phyloP scores from a whole-genome alignment of 2,329 filamentous ascomycete genomes.

The Xylaria sp. region DNA sequence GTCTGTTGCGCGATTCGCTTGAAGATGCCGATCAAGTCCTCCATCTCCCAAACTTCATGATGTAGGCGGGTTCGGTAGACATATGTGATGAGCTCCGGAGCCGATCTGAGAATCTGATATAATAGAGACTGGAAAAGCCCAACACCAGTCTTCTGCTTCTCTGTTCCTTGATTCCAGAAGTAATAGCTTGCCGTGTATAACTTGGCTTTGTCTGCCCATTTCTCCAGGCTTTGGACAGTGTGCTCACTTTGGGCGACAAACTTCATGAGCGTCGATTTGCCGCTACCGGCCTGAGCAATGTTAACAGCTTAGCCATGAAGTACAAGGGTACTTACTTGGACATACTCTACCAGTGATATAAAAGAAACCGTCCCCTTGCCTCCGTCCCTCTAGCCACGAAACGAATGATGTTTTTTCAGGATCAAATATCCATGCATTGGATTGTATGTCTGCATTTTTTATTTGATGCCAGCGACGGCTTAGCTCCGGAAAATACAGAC shows the following conservation, averaged over 20 bases:
- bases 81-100: not conserved
- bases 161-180: slow-evolving; percentile 18
- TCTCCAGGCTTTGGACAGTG: not conserved
- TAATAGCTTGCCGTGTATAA: slow-evolving; percentile 12
- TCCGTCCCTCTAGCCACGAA: slow-evolving; percentile 7
- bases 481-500: slow-evolving; percentile 8
- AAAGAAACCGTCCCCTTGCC: not conserved
- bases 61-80: not conserved
- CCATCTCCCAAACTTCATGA: slow-evolving; percentile 8
- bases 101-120: slow-evolving; percentile 11
- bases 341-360: slow-evolving; percentile 6
- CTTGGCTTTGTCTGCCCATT: slow-evolving; percentile 1
- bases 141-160: slow-evolving; percentile 7
- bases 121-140: slow-evolving; percentile 15
- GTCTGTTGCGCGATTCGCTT: not conserved
- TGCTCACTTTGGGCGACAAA: not conserved
- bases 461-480: slow-evolving; percentile 17
- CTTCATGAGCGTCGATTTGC: slow-evolving; percentile 19
- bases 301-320: not conserved
- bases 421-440: slow-evolving; percentile 18
- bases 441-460: not conserved
- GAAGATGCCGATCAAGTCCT: not conserved
- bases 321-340: not conserved
- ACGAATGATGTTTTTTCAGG: not conserved
- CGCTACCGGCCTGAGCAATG: slow-evolving; percentile 9